Base-by-base conservation (phyloP, 1,139 yeast genomes). In the Scheffersomyces lignicola region DNA sequence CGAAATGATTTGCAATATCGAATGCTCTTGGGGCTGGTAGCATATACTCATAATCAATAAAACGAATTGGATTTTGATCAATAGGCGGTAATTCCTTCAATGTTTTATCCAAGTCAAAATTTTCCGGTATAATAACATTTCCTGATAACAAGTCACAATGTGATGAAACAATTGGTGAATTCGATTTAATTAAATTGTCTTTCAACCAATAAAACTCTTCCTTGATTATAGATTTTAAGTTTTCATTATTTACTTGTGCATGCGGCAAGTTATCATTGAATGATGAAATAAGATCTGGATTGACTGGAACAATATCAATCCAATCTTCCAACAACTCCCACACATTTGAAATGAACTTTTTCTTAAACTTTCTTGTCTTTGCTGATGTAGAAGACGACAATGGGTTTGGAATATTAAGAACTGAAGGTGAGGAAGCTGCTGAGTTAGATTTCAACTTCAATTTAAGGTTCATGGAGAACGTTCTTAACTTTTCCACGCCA, bases 1-100 rank as follows among this genome's bases (percentile, higher is more conserved):
- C 82, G 47, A 85, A 78, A 57, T 85, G 94, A 53, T 85, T 85
- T n/a, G 94, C 88, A 15, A 85, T 78, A 53, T 85, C 95, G 54
- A 83, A 85, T 0, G 87, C 92, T 38, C 92, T 60, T 2, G 94
- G 90, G 2, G 88, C 87, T 3, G 86, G 85, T 49, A 82, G 69
- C 74, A 86, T 80, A 52, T 85, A 85, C 60, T 85, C 95, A 52
- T 84, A 85, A 54, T 85, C 95, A 34, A 85, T 85, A 50, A 85
- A 83, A 18, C 78, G 70, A 12, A 83, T 70, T 2, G 80, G 80
- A 41, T 73, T 73, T 13, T 58, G 43, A 1, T 49, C 49, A 16
- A 64, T 42, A 1, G 45, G 29, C 2, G 73, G 69, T 18, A 66
- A 51, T 6, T 34, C 16, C 2, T 29, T 24, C 4, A 47, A 39